These are phyloP conservation scores for Mucor ambiguus DNA, from an alignment of 371 early-diverging fungal species.

Conservation along the genomic window DNA sequence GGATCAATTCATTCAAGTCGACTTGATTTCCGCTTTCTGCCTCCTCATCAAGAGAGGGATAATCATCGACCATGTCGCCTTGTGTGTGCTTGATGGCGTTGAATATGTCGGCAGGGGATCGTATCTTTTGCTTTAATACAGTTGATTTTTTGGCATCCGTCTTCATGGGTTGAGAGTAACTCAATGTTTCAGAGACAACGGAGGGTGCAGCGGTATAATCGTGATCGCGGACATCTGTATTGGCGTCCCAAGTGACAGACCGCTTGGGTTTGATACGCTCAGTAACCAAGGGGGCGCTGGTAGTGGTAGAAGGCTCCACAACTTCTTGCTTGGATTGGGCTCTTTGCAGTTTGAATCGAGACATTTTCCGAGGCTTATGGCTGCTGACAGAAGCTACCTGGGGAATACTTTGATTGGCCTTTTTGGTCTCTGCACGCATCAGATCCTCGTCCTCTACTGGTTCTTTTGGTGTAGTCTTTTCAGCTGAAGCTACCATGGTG, in stretches of 20 bases:
- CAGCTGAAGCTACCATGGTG: neutral
- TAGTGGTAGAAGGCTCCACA: neutral
- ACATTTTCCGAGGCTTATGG: constrained; percentile 24
- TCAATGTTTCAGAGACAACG: constrained; percentile 14
- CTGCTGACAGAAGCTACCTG: neutral
- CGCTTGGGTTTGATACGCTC: constrained; percentile 19
- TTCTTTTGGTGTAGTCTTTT: neutral
- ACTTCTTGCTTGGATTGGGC: constrained; percentile 9
- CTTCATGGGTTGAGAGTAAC: constrained; percentile 39
- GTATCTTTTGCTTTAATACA: constrained; percentile 6
- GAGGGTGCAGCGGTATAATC: constrained; percentile 36
- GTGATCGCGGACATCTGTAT: constrained; percentile 41
- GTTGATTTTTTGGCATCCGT: constrained; percentile 9
- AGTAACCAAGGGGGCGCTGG: neutral
- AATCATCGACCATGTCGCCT: constrained; percentile 25
- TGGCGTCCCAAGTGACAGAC: constrained; percentile 37
- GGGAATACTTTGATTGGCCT: neutral
- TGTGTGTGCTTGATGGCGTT: constrained; percentile 23
- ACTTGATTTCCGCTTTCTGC: neutral
- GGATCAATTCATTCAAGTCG: constrained; percentile 34
- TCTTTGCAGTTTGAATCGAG: constrained; percentile 32
- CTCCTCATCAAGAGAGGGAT: constrained; percentile 33
- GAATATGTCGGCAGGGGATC: constrained; percentile 42
- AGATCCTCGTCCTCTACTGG: neutral
- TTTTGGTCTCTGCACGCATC: neutral